Percentiles rank a stretch among this genome's conserved stretches.
Conservation (phyloP, 208 protist genomes). For the Trypanosoma cruzi region DNA sequence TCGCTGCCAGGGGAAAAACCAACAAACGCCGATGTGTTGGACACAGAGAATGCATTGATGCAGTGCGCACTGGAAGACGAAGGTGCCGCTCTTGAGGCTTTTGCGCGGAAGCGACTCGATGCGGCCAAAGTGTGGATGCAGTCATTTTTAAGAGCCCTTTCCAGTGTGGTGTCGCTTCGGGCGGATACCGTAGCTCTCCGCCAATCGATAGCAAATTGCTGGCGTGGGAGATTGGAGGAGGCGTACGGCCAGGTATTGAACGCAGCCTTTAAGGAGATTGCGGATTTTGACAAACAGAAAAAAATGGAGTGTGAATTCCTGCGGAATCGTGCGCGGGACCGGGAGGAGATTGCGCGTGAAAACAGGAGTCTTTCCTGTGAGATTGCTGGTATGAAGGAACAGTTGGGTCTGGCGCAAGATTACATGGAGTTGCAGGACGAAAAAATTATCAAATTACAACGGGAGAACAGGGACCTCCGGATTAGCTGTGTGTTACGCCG, state of each 20-base stretch:
- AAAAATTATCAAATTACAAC: slow-evolving; percentile 33
- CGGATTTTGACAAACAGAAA: slow-evolving; percentile 23
- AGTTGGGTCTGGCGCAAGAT: slow-evolving; percentile 8
- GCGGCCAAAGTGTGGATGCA: slow-evolving; percentile 63
- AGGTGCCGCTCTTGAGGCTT: slow-evolving; percentile 28
- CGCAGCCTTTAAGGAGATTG: slow-evolving; percentile 20
- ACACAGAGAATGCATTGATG: slow-evolving; percentile 10
- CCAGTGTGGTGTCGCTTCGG: slow-evolving; percentile 62
- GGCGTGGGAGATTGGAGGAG: slow-evolving; percentile 76
- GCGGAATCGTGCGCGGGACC: slow-evolving; percentile 40
- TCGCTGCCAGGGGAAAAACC: slow-evolving; percentile 1
- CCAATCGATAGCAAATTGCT: slow-evolving; percentile 60
- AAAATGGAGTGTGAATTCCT: slow-evolving; percentile 42
- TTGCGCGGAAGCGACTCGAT: slow-evolving; percentile 31
- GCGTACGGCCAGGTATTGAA: slow-evolving; percentile 44
- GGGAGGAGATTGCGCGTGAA: slow-evolving; percentile 34
- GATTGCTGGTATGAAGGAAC: slow-evolving; percentile 20
- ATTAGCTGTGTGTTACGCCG: slow-evolving; percentile 20
- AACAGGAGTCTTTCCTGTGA: slow-evolving; percentile 31
- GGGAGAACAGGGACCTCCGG: slow-evolving; percentile 40
- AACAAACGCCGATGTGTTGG: background rate
- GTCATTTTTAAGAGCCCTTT: slow-evolving; percentile 22
- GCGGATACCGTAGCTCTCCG: slow-evolving; percentile 52
- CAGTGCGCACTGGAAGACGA: slow-evolving; percentile 11
- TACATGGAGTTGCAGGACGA: slow-evolving; percentile 18